Base-by-base conservation (phyloP, 2,329 filamentous ascomycete species). In the Apiospora koreana region DNA sequence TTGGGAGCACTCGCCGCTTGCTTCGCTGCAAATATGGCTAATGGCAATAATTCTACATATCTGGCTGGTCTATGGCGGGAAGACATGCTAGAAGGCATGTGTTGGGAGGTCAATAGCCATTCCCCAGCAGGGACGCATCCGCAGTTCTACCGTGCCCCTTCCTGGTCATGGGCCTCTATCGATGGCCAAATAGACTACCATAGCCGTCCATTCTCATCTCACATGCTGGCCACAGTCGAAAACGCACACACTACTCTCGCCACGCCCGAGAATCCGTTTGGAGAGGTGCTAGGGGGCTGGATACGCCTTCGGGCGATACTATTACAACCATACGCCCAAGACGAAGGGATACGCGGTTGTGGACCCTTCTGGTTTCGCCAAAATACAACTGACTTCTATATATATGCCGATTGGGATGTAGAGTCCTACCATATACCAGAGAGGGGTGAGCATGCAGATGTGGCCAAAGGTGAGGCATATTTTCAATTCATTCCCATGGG, bases 181-280 rank as follows among this genome's bases (percentile, higher is more conserved):
- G 46, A 50, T 10, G 10, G 46, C n/a, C 2, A 1, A 25, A 50
- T 50, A 16, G 8, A 16, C 10, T 14, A 25, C 12, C 4, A 5
- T 2, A 12, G n/a, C n/a, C 8, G 12, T 3, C 2, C 1, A 4
- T 3, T 1, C 4, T 3, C 23, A 25, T 8, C 0, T 5, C 10
- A 1, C 1, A 9, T 12, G 23, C 14, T 50, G 46, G 10, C 23
- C 10, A 25, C 14, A 3, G n/a, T 28, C 5, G 46, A 50, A 25
- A n/a, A 50, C 4, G 46, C 46, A 14, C 10, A 25, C 9, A 25
- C 46, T 12, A 25, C 8, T 50, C 46, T 50, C 23, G n/a, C 3
- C 46, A 25, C 46, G 9, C n/a, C 12, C 25, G 46, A 25, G 2
- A 50, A 10, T n/a, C 46, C 46, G 1, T 50, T 50, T 14, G 46